Base-by-base conservation (phyloP, 1,139 yeast species). In the Geotrichum histeridarum region DNA sequence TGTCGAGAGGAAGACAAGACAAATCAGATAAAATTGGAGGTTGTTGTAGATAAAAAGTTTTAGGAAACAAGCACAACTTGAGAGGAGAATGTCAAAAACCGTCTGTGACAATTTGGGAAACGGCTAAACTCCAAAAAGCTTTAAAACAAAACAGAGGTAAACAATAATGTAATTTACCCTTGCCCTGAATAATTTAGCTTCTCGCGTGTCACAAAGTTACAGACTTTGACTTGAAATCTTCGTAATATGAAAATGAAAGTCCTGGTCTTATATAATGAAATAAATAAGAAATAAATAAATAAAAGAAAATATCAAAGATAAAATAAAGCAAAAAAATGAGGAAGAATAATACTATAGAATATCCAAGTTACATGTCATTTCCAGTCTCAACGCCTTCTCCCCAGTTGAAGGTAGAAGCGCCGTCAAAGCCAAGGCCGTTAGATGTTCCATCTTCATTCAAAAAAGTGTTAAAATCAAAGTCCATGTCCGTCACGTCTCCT, bases 391-490 rank as follows among this genome's bases (percentile, higher is more conserved):
- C 70, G 17, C 69, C 62, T 46, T 67, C 70, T 39, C 61, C 63
- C 69, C 70, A 67, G 44, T 60, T 60, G 55, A 67, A 67, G 36
- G 63, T 63, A n/a, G 39, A 32, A 11, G 61, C 50, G 2, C 67
- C 49, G 47, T 67, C 70, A 57, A 67, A 67, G 32, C 57, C 59
- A 48, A 66, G 50, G 1, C 67, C 65, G 7, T 60, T 61, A 9
- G 44, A 27, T 8, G 44, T 42, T 14, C 55, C 71, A 48, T 69
- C 73, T 9, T 70, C 67, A 53, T 68, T 68, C 50, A 69, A 57
- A 54, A 69, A 69, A 17, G 69, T 63, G 56, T 64, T 64, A 59
- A 69, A 64, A 53, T 69, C 73, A 58, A 69, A 69, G 55, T 69
- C 72, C 54, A 68, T 59, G 50, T 68, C 71, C n/a, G 15, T 32